phyloP scores from a whole-genome alignment of 345 rosid genomes.

The Pseudoturritis turrita region DNA sequence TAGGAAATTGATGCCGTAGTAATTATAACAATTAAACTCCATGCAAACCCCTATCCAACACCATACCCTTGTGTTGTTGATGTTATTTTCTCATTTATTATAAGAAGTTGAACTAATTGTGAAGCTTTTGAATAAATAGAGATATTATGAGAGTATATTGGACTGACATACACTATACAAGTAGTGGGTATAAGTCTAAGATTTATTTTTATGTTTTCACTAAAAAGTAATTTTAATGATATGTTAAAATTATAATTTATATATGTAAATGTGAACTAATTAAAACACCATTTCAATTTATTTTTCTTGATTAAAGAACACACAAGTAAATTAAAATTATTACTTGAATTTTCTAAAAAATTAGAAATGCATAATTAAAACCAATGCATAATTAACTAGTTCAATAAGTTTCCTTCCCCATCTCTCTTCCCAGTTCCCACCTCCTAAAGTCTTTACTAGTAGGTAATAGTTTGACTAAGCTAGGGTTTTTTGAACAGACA shows the following conservation, averaged over 20 bases:
- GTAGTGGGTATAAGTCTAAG: no score
- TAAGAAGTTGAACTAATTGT: no score
- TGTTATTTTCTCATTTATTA: neutral
- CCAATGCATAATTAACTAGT: neutral
- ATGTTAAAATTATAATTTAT: neutral
- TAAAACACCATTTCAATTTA: neutral
- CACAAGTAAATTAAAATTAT: neutral
- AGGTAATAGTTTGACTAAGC: constrained; percentile 20
- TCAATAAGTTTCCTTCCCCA: neutral
- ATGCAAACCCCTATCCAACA: neutral
- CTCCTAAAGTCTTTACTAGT: constrained; percentile 1
- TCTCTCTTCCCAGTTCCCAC: neutral
- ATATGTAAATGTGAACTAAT: neutral
- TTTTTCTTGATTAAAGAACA: neutral
- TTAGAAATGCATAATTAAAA: no score
- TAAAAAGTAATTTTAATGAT: neutral
- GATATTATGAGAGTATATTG: neutral
- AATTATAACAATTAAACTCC: neutral
- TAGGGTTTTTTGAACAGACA: constrained; percentile 1
- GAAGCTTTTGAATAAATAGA: neutral
- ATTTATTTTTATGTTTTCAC: neutral
- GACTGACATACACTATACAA: neutral
- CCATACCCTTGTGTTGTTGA: neutral
- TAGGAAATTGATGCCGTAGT: neutral
- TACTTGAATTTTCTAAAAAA: neutral